These are phyloP conservation scores for Ambrosiella beaveri DNA, from an alignment of 2,329 filamentous ascomycete genomes.

Conservation along the genomic window DNA sequence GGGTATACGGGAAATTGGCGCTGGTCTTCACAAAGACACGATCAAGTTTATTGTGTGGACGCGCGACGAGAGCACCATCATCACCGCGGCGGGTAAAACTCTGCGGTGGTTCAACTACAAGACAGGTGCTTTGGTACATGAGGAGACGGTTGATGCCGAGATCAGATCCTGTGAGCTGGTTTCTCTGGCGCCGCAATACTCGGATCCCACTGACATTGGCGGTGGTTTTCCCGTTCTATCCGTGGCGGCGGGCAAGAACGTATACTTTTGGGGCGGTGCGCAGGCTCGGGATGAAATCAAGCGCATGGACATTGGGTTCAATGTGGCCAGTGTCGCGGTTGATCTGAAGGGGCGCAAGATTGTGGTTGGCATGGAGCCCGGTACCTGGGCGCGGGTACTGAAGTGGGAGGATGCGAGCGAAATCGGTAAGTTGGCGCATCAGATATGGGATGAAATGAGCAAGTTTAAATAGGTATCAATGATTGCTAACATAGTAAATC, in stretches of 20 bases:
- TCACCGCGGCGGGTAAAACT: constrained; percentile 82
- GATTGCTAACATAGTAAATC: constrained; percentile 8
- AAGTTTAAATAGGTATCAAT: neutral
- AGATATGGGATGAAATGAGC: neutral
- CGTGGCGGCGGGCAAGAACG: constrained; percentile 83
- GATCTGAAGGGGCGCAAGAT: constrained; percentile 68
- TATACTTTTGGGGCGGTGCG: constrained; percentile 75
- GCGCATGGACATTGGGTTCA: constrained; percentile 60
- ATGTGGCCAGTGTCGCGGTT: constrained; percentile 78
- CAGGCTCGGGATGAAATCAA: constrained; percentile 59
- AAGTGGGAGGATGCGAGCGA: constrained; percentile 71
- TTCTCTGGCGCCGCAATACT: constrained; percentile 40
- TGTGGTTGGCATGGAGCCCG: constrained; percentile 76
- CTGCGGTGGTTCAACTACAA: constrained; percentile 90
- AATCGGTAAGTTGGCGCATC: constrained; percentile 35
- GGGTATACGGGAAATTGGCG: constrained; percentile 66
- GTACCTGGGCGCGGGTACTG: constrained; percentile 95
- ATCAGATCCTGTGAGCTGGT: constrained; percentile 90
- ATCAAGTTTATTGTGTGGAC: constrained; percentile 98
- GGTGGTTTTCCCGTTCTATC: constrained; percentile 58
- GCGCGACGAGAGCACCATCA: constrained; percentile 67
- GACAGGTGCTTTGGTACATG: constrained; percentile 54
- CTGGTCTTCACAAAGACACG: constrained; percentile 63
- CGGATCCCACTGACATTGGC: constrained; percentile 44
- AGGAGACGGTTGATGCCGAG: constrained; percentile 63